A percentile compares a stretch with the other conserved stretches of the same genome.
phyloP scores from a whole-genome alignment of 129 eudicot species.

The Pseudognaphalium luteoalbum region DNA sequence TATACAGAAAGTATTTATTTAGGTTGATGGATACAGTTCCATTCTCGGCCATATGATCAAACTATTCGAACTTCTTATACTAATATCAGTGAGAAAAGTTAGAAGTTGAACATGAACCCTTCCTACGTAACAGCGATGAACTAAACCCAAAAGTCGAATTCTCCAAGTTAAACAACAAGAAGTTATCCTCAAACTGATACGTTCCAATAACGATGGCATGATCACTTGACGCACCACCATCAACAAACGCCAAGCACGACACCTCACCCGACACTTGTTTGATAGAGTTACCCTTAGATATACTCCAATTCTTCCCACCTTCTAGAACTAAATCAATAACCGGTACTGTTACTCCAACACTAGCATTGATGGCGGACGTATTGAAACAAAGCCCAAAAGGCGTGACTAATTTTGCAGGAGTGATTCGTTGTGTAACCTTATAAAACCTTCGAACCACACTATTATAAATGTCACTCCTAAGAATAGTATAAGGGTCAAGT shows the following conservation, averaged over 20 bases:
- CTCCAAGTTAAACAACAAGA: slow-evolving; percentile 13
- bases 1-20: too few relatives aligned
- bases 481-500: slow-evolving; percentile 14
- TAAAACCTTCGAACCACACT: slow-evolving; percentile 14
- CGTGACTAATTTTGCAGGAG: not conserved
- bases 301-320: slow-evolving; percentile 17
- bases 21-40: too few relatives aligned
- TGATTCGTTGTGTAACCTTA: slow-evolving; percentile 11
- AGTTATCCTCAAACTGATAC: slow-evolving; percentile 22
- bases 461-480: slow-evolving; percentile 16
- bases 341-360: slow-evolving; percentile 11
- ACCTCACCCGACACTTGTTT: slow-evolving; percentile 4
- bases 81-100: not conserved
- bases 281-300: slow-evolving; percentile 4
- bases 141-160: slow-evolving; percentile 21
- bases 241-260: slow-evolving; percentile 14
- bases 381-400: slow-evolving; percentile 23
- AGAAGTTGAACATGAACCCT: slow-evolving; percentile 1
- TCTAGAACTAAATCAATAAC: slow-evolving; percentile 6
- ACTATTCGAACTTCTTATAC: not conserved
- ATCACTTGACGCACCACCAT: slow-evolving; percentile 13
- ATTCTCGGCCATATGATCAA: too few relatives aligned
- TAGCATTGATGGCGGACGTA: not conserved
- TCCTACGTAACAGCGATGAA: slow-evolving; percentile 7
- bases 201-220: slow-evolving; percentile 12